Evolutionary conservation across 495 filamentous ascomycete genomes (phyloP).

Genomic region (Podospora australis): DNA sequence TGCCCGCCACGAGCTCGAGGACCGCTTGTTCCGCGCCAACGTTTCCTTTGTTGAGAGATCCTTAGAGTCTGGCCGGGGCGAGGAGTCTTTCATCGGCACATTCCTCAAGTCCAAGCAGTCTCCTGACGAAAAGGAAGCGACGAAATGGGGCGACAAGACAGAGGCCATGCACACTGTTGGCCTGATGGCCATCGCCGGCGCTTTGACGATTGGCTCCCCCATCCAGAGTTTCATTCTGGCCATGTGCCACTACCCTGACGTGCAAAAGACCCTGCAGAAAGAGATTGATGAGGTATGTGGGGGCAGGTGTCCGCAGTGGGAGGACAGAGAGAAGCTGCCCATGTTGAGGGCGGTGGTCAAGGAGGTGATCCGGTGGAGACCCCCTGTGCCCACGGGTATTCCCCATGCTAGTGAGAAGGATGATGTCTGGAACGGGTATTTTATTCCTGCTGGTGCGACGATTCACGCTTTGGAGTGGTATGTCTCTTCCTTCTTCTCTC

Average conservation of each 20-base stretch:
- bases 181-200: conserved; percentile 43
- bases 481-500: conserved; percentile 1
- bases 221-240: conserved; percentile 54
- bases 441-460: conserved; percentile 49
- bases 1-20: conserved; percentile 34
- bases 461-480: conserved; percentile 54
- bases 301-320: conserved; percentile 43
- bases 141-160: conserved; percentile 18
- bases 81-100: conserved; percentile 40
- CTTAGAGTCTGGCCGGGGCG: conserved; percentile 14
- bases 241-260: conserved; percentile 54
- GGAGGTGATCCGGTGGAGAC: conserved; percentile 56
- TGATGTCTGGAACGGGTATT: conserved; percentile 51
- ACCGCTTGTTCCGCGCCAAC: conserved; percentile 29
- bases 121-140: conserved; percentile 7
- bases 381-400: conserved; percentile 47
- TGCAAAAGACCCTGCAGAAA: conserved; percentile 45
- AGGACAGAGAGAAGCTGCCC: conserved; percentile 39
- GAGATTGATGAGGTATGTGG: conserved; percentile 49
- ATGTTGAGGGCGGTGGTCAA: conserved; percentile 52
- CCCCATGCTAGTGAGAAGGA: conserved; percentile 49
- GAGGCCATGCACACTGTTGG: conserved; percentile 42
- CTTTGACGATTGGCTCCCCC: conserved; percentile 43
- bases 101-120: conserved; percentile 30
- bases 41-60: conserved; percentile 36